Conservation (phyloP, 2,329 filamentous ascomycete genomes). For the Bipolaris victoriae region DNA sequence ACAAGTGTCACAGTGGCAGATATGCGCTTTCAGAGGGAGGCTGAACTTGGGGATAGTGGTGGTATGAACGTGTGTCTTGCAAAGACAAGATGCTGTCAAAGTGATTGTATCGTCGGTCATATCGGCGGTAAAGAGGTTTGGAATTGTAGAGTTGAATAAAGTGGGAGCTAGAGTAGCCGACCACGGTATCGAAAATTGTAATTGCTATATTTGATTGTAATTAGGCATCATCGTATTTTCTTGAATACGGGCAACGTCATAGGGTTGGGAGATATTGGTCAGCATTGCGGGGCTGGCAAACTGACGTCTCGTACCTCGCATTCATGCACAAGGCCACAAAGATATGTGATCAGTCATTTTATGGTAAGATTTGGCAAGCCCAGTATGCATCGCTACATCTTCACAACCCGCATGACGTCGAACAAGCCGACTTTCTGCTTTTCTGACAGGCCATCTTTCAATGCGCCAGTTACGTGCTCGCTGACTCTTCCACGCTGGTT, state of each 20-base stretch:
- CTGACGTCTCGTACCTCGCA: slow-evolving; percentile 9
- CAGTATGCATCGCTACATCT: slow-evolving; percentile 14
- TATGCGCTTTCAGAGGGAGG: slow-evolving; percentile 52
- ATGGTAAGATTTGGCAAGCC: background rate
- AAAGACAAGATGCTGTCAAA: slow-evolving; percentile 55
- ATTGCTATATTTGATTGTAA: background rate
- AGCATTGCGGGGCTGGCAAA: slow-evolving; percentile 24
- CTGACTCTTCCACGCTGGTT: slow-evolving; percentile 55
- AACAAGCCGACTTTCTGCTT: slow-evolving; percentile 36
- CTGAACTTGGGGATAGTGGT: slow-evolving; percentile 38
- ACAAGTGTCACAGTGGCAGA: slow-evolving; percentile 61
- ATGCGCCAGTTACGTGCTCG: slow-evolving; percentile 32
- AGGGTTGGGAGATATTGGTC: slow-evolving; percentile 15
- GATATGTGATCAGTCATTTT: background rate
- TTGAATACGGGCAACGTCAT: background rate
- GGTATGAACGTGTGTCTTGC: slow-evolving; percentile 53
- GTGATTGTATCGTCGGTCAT: slow-evolving; percentile 29
- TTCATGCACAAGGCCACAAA: background rate
- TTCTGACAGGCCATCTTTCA: slow-evolving; percentile 35
- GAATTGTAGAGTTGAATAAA: background rate
- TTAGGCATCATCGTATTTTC: background rate
- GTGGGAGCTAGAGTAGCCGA: background rate
- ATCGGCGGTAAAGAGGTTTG: background rate
- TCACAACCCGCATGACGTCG: slow-evolving; percentile 36
- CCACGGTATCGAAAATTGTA: background rate